Percentiles rank a stretch among this genome's conserved stretches.
Evolutionary conservation across 371 early-diverging fungal genomes (phyloP).

Genomic region (Rhizopus stolonifer): DNA sequence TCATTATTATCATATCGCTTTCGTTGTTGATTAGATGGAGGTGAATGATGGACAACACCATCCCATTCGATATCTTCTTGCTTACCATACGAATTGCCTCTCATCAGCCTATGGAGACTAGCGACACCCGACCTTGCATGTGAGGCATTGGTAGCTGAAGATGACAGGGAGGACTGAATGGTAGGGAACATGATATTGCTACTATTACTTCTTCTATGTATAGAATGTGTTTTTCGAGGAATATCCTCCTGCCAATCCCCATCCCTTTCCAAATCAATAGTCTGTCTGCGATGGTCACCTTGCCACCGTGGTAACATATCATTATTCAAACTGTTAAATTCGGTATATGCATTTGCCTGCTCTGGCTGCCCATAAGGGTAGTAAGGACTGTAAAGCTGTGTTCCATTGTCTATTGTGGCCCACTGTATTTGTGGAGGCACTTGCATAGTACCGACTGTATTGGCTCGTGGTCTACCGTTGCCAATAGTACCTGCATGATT

Average conservation of each 20-base stretch:
- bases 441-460: constrained; percentile 45
- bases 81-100: constrained; percentile 35
- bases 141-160: constrained; percentile 3
- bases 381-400: constrained; percentile 19
- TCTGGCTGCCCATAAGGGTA: constrained; percentile 18
- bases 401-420: constrained; percentile 23
- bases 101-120: constrained; percentile 41
- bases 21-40: constrained; percentile 4
- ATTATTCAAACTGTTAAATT: neutral
- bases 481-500: neutral
- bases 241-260: constrained; percentile 27
- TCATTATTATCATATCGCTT: constrained; percentile 1
- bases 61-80: constrained; percentile 52
- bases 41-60: constrained; percentile 28
- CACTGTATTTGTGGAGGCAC: constrained; percentile 38
- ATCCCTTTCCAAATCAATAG: constrained; percentile 27
- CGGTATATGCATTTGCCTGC: neutral
- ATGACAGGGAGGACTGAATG: constrained; percentile 8
- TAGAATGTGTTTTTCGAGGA: constrained; percentile 3
- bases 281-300: constrained; percentile 4
- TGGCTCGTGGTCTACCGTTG: constrained; percentile 41
- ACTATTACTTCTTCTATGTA: constrained; percentile 39
- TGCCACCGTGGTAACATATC: constrained; percentile 16
- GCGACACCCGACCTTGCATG: constrained; percentile 24
- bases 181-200: constrained; percentile 28